Evolutionary conservation across 2,329 filamentous ascomycete genomes (phyloP).

Genomic region (Sphaerulina vaccinii): DNA sequence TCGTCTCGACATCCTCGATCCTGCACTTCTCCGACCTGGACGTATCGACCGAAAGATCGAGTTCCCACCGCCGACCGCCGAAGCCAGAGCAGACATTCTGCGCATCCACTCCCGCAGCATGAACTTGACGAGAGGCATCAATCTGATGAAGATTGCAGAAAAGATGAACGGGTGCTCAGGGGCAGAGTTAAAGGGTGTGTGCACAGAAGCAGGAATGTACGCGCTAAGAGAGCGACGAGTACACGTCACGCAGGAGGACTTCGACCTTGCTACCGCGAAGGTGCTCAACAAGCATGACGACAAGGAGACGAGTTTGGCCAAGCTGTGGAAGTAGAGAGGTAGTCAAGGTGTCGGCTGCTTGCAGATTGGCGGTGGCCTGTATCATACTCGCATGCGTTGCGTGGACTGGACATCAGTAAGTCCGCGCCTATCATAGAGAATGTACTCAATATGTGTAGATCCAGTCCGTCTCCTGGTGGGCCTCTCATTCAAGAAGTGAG

Average conservation of each 20-base stretch:
- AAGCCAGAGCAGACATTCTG: constrained; percentile 94
- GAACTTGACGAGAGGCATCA: constrained; percentile 97
- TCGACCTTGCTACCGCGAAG: constrained; percentile 97
- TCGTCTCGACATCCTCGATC: constrained; percentile 93
- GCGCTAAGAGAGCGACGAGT: constrained; percentile 91
- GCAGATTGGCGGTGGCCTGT: constrained; percentile 12
- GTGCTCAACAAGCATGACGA: constrained; percentile 99
- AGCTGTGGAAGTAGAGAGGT: constrained; percentile 69
- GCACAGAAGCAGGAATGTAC: constrained; percentile 98
- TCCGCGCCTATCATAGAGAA: constrained; percentile 16
- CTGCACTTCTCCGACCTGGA: constrained; percentile 88
- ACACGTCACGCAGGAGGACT: constrained; percentile 98
- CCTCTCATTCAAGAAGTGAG: background rate
- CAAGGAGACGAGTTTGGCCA: constrained; percentile 88
- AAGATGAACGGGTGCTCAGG: constrained; percentile 99
- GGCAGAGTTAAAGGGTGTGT: constrained; percentile 97
- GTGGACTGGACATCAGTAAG: constrained; percentile 13
- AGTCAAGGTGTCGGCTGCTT: background rate
- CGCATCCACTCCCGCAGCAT: constrained; percentile 97
- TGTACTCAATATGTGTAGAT: constrained; percentile 8
- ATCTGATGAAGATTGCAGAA: constrained; percentile 96
- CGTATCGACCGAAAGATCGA: constrained; percentile 99
- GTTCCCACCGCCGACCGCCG: constrained; percentile 93
- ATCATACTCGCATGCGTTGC: constrained; percentile 25
- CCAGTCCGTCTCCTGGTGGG: background rate